Evolutionary conservation across 805 yeast species (phyloP), one percentile per base, ranked within the genome.

Genomic region (Metschnikowia corniflorae): DNA sequence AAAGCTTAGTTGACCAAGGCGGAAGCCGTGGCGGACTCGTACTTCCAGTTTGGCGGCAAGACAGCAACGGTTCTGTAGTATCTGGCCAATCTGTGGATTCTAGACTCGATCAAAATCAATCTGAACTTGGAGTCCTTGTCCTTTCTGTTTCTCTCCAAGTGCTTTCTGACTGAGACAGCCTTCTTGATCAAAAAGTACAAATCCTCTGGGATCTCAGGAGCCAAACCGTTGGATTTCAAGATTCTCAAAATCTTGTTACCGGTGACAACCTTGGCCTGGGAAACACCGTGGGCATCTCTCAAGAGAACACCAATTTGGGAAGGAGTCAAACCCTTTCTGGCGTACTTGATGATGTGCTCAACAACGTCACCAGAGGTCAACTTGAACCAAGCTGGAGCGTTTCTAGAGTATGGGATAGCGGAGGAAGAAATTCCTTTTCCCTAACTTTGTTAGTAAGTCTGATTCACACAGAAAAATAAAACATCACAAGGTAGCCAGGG

Each of bases 31-130:
- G 98, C 96, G 60, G 98, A 91, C 81, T 93, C 99, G 95, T 86
- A 93, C 80, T 93, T 93, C 99, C 99, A 93, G 93, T 85, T 89
- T 71, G 99, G 97, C 63, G 99, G 98, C 69, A 93, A 83, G 64
- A 93, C 97, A 67, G 95, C 79, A 63, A 87, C 96, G 63, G 96
- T 86, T 87, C 96, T 91, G 96, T 93, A 93, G 94, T 93, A 93
- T 80, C 99, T 86, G 61, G 98, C 96, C 71, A 93, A 86, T 84
- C 99, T 91, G 95, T 93, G 99, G 80, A 93, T 93, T 88, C 99
- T 89, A 55, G 97, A 91, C 80, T 93, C 99, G 73, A 93, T 89
- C 75, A 93, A 84, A 93, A 93, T 93, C 69, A 93, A 87, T 84
- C 99, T 87, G 95, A 93, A 93, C 80, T 93, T 93, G 62, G 98